phyloP scores from a whole-genome alignment of 352 stramenopile species.

The Lagenidium sp. region DNA sequence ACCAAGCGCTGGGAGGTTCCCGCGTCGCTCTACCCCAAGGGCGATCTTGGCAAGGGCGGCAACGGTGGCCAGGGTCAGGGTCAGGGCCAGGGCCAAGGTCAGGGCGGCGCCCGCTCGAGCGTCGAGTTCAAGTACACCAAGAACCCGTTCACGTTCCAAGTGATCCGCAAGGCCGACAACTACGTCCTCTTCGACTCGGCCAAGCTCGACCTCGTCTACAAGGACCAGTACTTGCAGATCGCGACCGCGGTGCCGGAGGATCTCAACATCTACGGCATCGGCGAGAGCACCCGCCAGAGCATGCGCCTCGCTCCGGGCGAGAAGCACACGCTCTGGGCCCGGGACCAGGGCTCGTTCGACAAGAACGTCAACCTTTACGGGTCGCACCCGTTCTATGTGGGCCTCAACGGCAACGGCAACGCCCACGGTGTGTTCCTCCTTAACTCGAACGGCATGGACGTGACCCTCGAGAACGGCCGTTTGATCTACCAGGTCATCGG shows the following conservation, averaged over 20 bases:
- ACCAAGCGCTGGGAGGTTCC: slow-evolving; percentile 40
- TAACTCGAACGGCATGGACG: slow-evolving; percentile 57
- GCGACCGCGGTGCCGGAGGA: slow-evolving; percentile 16
- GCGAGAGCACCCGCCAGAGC: slow-evolving; percentile 29
- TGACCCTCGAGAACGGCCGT: slow-evolving; percentile 22
- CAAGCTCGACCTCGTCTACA: slow-evolving; percentile 17
- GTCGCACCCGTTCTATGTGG: slow-evolving; percentile 42
- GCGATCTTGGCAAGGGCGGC: slow-evolving; percentile 9
- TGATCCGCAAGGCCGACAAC: slow-evolving; percentile 21
- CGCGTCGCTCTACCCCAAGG: slow-evolving; percentile 21
- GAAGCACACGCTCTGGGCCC: slow-evolving; percentile 33
- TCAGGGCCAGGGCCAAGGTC: slow-evolving; percentile 1
- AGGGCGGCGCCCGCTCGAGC: slow-evolving; percentile 1
- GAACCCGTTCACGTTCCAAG: slow-evolving; percentile 26
- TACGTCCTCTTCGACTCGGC: slow-evolving; percentile 45
- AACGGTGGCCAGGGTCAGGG: not conserved
- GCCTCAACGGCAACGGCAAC: slow-evolving; percentile 18
- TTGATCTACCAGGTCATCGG: slow-evolving; percentile 40
- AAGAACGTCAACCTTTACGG: slow-evolving; percentile 42
- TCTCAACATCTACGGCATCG: slow-evolving; percentile 31
- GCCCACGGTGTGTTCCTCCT: slow-evolving; percentile 43
- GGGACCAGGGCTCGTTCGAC: slow-evolving; percentile 23
- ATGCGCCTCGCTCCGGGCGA: slow-evolving; percentile 23
- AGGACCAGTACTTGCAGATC: slow-evolving; percentile 57
- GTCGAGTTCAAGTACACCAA: slow-evolving; percentile 22